Evolutionary conservation across 768 basidiomycete genomes (phyloP).

Genomic region (Agaricus blazei): DNA sequence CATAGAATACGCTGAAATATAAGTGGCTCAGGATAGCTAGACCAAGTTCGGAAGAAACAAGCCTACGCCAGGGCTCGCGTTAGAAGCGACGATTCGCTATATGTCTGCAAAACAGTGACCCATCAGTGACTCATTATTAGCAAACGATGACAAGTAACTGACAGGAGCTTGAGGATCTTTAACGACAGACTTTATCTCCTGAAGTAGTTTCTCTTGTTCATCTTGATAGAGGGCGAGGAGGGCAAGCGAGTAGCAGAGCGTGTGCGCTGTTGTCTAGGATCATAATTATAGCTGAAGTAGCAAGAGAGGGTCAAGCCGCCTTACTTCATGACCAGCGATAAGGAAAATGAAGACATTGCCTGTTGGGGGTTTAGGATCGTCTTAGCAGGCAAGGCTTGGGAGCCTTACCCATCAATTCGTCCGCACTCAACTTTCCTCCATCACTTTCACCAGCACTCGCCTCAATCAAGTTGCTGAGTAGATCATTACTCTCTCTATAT

Average conservation of each 20-base stretch:
- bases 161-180: slow-evolving; percentile 16
- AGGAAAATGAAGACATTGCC: slow-evolving; percentile 42
- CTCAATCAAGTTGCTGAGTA: slow-evolving; percentile 45
- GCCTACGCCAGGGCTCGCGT: slow-evolving; percentile 27
- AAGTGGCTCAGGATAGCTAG: no score
- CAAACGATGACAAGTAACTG: background rate
- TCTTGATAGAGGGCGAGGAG: slow-evolving; percentile 39
- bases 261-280: slow-evolving; percentile 32
- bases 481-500: slow-evolving; percentile 35
- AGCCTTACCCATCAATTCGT: slow-evolving; percentile 31
- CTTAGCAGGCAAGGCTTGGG: no score
- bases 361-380: background rate
- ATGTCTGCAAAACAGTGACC: slow-evolving; percentile 12
- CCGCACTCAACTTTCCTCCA: slow-evolving; percentile 27
- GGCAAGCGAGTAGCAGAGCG: slow-evolving; percentile 34
- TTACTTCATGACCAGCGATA: slow-evolving; percentile 55
- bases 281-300: background rate
- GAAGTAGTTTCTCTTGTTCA: slow-evolving; percentile 38
- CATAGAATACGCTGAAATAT: slow-evolving; percentile 31
- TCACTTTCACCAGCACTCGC: slow-evolving; percentile 33
- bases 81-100: slow-evolving; percentile 26
- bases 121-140: no score
- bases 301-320: background rate
- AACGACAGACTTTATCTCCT: slow-evolving; percentile 26
- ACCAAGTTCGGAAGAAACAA: background rate